Percentiles rank a stretch among this genome's conserved stretches.
Evolutionary conservation across 1,284 basidiomycete genomes (phyloP).

Genomic region (Vanrija sp.): DNA sequence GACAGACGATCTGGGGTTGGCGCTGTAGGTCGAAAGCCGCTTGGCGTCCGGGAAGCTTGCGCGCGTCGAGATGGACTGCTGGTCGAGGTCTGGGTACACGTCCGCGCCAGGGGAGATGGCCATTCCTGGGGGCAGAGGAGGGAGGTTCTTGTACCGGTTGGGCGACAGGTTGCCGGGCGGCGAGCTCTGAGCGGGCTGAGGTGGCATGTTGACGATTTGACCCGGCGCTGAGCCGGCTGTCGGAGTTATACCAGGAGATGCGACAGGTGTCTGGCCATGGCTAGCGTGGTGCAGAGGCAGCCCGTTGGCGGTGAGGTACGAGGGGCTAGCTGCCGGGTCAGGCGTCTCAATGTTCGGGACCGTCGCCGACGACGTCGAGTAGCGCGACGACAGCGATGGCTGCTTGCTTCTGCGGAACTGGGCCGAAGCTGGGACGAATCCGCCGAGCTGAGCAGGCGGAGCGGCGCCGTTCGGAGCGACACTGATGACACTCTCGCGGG

Average conservation of each 20-base stretch:
- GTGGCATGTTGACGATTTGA: background rate
- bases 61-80: slow-evolving; percentile 5
- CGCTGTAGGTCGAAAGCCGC: slow-evolving; percentile 13
- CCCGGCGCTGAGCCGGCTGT: background rate
- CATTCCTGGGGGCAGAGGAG: slow-evolving; percentile 35
- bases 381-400: slow-evolving; percentile 14
- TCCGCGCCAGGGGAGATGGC: background rate
- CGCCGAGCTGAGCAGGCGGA: background rate
- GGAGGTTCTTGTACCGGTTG: slow-evolving; percentile 44
- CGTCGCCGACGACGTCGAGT: slow-evolving; percentile 12
- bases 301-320: slow-evolving; percentile 13
- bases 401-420: slow-evolving; percentile 13
- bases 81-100: slow-evolving; percentile 7
- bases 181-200: background rate
- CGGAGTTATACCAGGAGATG: background rate
- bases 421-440: background rate
- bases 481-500: background rate
- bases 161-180: slow-evolving; percentile 24
- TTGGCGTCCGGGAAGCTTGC: slow-evolving; percentile 15
- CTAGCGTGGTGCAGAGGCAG: too few relatives aligned
- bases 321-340: background rate
- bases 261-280: too few relatives aligned
- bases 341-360: slow-evolving; percentile 14
- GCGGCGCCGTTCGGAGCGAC: background rate
- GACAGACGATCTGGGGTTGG: background rate